phyloP scores from a whole-genome alignment of 352 stramenopile genomes.

The Globisporangium paroecandrum region DNA sequence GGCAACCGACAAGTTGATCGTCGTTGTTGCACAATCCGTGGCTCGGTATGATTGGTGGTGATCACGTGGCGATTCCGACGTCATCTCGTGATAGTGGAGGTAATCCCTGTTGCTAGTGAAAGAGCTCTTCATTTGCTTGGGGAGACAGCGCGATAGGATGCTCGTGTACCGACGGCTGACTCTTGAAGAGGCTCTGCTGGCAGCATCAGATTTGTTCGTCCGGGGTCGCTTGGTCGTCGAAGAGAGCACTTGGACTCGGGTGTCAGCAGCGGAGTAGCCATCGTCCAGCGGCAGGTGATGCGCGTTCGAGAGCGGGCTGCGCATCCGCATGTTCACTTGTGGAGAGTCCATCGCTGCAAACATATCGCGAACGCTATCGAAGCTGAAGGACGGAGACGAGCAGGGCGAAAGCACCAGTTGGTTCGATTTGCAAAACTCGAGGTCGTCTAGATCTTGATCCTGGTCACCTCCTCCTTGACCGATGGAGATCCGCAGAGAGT shows the following conservation, averaged over 20 bases:
- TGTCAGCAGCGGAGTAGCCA: neutral
- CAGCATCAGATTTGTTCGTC: slow-evolving; percentile 1
- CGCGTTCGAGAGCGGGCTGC: neutral
- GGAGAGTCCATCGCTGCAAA: slow-evolving; percentile 15
- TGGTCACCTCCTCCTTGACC: neutral
- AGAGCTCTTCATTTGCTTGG: slow-evolving; percentile 10
- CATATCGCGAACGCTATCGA: slow-evolving; percentile 14
- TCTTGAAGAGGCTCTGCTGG: neutral
- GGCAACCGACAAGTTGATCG: neutral
- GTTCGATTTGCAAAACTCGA: neutral
- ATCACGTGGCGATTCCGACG: slow-evolving; percentile 6
- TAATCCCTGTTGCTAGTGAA: neutral
- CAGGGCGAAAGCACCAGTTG: slow-evolving; percentile 5
- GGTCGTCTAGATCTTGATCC: neutral
- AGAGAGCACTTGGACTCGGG: slow-evolving; percentile 10
- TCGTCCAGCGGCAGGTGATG: neutral
- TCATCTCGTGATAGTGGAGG: neutral
- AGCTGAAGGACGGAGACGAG: slow-evolving; percentile 19
- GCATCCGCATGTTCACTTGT: neutral
- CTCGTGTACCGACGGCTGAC: slow-evolving; percentile 14
- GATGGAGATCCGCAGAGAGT: slow-evolving; percentile 13
- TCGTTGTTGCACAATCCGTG: neutral
- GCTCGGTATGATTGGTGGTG: slow-evolving; percentile 1
- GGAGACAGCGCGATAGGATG: slow-evolving; percentile 15
- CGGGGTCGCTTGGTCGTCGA: slow-evolving; percentile 14